Conservation (phyloP, 1,284 basidiomycete species). For the Ceratobasidium sp. region DNA sequence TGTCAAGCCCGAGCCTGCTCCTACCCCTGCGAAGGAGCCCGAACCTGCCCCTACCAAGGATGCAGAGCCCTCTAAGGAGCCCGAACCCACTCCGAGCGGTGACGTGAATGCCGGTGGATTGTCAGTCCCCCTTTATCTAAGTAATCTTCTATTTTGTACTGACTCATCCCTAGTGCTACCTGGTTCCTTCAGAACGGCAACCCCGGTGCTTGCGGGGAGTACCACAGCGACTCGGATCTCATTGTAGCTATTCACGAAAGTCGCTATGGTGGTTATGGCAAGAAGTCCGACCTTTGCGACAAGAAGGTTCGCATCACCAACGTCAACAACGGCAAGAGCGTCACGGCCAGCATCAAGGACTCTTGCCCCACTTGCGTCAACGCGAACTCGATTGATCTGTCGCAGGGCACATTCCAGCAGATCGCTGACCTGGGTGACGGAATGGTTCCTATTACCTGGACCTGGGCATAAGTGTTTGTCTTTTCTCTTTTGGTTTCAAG, state of each 20-base stretch:
- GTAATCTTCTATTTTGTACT: not conserved
- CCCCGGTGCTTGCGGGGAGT: constrained; percentile 67
- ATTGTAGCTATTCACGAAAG: constrained; percentile 71
- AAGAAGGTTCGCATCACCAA: constrained; percentile 70
- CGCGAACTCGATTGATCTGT: constrained; percentile 78
- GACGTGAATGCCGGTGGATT: constrained; percentile 52
- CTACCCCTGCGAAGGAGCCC: constrained; percentile 43
- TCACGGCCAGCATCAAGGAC: constrained; percentile 74
- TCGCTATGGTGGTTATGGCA: constrained; percentile 60
- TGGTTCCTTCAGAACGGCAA: constrained; percentile 42
- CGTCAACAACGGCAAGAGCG: constrained; percentile 59
- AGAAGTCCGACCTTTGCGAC: constrained; percentile 66
- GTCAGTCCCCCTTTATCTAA: constrained; percentile 52
- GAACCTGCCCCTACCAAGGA: constrained; percentile 43
- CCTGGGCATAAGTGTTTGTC: constrained; percentile 50
- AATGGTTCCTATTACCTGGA: constrained; percentile 63
- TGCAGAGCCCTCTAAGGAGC: constrained; percentile 41
- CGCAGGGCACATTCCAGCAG: constrained; percentile 68
- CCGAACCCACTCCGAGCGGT: constrained; percentile 13
- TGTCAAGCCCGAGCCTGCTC: constrained; percentile 44
- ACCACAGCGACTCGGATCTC: constrained; percentile 67
- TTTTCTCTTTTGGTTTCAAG: not conserved
- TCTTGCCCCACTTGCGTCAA: constrained; percentile 80
- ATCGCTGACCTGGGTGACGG: constrained; percentile 66
- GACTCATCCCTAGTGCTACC: constrained; percentile 40